Conservation (phyloP, 2,329 filamentous ascomycete species). For the Teratosphaeria gauchensis region DNA sequence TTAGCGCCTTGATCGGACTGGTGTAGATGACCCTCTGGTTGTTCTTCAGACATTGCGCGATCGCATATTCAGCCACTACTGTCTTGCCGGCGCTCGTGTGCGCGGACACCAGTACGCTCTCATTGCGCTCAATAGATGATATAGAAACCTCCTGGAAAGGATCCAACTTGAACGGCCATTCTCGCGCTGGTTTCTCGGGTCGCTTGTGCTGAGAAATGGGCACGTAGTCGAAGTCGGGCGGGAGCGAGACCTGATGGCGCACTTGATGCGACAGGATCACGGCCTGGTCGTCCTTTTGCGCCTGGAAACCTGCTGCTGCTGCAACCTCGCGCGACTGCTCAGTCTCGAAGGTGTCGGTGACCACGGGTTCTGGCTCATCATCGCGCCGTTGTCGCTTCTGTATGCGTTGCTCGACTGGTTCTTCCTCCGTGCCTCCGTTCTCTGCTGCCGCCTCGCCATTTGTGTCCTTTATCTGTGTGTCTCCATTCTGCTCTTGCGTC, state of each 20-base stretch:
- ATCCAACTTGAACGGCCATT: constrained; percentile 84
- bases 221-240: constrained; percentile 65
- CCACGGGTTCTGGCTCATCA: constrained; percentile 63
- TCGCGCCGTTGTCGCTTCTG: constrained; percentile 56
- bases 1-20: constrained; percentile 96
- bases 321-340: constrained; percentile 87
- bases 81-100: constrained; percentile 98
- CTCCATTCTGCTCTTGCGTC: constrained; percentile 28
- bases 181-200: constrained; percentile 75
- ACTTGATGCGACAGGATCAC: constrained; percentile 93
- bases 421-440: constrained; percentile 6
- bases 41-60: constrained; percentile 91
- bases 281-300: constrained; percentile 53
- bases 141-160: constrained; percentile 95
- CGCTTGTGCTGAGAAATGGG: constrained; percentile 91
- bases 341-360: constrained; percentile 91
- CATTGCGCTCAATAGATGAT: constrained; percentile 86
- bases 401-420: constrained; percentile 35
- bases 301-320: constrained; percentile 60
- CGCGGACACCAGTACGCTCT: constrained; percentile 92
- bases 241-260: constrained; percentile 91
- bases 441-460: constrained; percentile 5
- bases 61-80: constrained; percentile 94
- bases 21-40: constrained; percentile 99
- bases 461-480: constrained; percentile 38